These are phyloP conservation scores for Medicago ruthenica DNA, from an alignment of 306 rosid genomes.

Conservation along the genomic window DNA sequence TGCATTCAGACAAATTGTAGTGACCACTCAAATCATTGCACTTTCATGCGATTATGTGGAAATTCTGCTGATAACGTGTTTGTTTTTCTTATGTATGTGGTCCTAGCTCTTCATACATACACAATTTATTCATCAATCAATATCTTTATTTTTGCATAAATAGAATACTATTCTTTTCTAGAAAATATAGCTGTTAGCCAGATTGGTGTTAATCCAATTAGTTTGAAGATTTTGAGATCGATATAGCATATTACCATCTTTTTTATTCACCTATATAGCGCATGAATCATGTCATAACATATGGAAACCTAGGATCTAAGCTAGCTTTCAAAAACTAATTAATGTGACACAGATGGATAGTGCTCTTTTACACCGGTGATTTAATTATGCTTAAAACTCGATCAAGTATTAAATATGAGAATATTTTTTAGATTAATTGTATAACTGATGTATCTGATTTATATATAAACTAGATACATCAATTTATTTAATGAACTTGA, in stretches of 20 bases:
- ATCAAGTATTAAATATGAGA: too few species aligned
- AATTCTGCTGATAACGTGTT: constrained; percentile 39
- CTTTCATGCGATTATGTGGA: constrained; percentile 33
- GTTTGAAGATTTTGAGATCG: neutral
- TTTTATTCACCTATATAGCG: neutral
- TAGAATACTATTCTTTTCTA: neutral
- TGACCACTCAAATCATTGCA: constrained; percentile 51
- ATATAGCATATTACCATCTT: neutral
- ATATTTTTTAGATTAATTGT: too few species aligned
- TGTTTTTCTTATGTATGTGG: neutral
- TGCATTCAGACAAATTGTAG: constrained; percentile 41
- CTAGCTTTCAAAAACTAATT: too few species aligned
- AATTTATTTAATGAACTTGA: too few species aligned
- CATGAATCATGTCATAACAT: neutral
- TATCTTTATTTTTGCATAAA: neutral
- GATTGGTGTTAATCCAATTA: neutral
- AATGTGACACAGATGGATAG: neutral
- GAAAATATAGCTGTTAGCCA: neutral
- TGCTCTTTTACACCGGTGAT: neutral
- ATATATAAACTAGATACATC: too few species aligned
- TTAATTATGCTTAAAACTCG: neutral
- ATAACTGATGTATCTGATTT: too few species aligned
- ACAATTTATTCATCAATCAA: neutral
- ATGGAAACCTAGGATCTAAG: neutral
- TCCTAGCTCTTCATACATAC: neutral